Percentiles rank a stretch among this genome's conserved stretches.
Conservation (phyloP, 2,329 filamentous ascomycete genomes). For the Colletotrichum tropicicola region DNA sequence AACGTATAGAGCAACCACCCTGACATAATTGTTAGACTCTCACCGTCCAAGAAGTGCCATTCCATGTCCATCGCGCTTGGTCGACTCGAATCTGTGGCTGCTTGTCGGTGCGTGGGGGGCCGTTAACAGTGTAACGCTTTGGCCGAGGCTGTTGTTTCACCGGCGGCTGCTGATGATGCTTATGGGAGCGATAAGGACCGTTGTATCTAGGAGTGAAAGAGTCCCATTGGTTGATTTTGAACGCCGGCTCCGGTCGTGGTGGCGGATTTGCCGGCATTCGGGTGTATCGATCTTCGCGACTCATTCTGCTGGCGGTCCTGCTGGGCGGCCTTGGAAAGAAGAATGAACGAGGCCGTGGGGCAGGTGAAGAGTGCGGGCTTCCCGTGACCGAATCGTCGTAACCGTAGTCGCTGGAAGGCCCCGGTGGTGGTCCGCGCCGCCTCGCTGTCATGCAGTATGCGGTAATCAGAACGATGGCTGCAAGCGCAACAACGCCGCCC, state of each 20-base stretch:
- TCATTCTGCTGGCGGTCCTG: neutral
- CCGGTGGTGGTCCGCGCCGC: neutral
- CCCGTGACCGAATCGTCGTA: conserved; percentile 12
- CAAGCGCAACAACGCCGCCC: conserved; percentile 47
- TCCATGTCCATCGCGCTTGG: neutral
- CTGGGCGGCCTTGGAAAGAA: neutral
- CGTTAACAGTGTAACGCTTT: neutral
- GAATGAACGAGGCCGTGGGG: neutral
- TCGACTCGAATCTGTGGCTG: neutral
- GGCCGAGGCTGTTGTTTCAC: neutral
- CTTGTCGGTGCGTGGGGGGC: neutral
- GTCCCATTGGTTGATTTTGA: neutral
- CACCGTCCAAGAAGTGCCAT: neutral
- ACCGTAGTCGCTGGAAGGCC: neutral
- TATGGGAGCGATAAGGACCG: neutral
- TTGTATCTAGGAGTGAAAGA: neutral
- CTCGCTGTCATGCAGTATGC: conserved; percentile 39
- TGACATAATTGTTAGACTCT: neutral
- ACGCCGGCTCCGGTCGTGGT: neutral
- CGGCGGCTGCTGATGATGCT: neutral
- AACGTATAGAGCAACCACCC: neutral
- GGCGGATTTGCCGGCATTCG: too few relatives aligned
- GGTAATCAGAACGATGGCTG: conserved; percentile 43
- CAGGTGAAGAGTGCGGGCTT: neutral
- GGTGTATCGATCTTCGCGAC: neutral